These are phyloP conservation scores for Fagopyrum tataricum DNA, from an alignment of 148 eudicot genomes.

Conservation along the genomic window DNA sequence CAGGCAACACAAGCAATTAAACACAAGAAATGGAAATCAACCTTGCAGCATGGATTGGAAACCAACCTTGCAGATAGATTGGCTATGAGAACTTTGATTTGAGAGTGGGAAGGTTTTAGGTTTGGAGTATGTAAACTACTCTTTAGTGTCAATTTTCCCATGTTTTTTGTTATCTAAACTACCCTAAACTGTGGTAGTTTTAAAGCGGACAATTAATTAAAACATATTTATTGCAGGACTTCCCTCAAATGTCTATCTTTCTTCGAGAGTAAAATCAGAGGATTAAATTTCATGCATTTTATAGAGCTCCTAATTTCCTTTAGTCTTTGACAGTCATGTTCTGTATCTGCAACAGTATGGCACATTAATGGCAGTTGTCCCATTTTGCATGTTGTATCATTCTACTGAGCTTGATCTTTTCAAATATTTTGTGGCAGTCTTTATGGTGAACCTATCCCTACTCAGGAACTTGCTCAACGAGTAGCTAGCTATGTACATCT, in stretches of 20 bases:
- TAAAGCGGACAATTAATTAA: not conserved
- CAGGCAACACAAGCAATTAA: not conserved
- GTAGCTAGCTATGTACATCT: conserved; percentile 98
- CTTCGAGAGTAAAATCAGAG: not conserved
- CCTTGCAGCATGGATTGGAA: not conserved
- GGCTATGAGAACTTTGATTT: too few species aligned
- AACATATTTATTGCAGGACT: not conserved
- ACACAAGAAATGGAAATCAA: not conserved
- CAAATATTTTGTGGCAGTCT: conserved; percentile 25
- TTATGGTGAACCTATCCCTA: conserved; percentile 85
- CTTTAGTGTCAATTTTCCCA: not conserved
- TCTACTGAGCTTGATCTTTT: not conserved
- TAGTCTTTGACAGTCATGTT: not conserved
- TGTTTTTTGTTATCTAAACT: not conserved
- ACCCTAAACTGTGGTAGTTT: not conserved
- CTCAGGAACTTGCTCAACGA: conserved; percentile 85
- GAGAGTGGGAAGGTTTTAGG: not conserved
- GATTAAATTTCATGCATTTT: not conserved
- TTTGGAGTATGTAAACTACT: not conserved
- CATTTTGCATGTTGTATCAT: not conserved
- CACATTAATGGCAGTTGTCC: not conserved
- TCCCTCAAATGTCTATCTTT: not conserved
- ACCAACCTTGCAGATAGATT: not conserved
- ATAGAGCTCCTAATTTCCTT: not conserved
- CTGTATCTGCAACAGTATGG: not conserved